Percentiles rank a stretch among this genome's conserved stretches.
These are phyloP conservation scores for Boletus mariae DNA, from an alignment of 1,284 basidiomycete species.

Conservation along the genomic window DNA sequence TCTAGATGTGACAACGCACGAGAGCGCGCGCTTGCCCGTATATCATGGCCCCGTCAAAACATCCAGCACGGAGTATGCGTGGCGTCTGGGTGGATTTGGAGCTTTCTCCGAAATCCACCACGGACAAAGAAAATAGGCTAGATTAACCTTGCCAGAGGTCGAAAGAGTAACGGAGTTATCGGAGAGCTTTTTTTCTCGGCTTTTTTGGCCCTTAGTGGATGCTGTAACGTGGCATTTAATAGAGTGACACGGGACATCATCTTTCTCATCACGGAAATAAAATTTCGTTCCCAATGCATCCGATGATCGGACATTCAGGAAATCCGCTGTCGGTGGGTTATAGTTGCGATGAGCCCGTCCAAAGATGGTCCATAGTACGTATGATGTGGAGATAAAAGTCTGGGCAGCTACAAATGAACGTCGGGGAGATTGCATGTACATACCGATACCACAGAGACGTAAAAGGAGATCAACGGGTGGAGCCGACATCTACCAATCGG, in stretches of 20 bases:
- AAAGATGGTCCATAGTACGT: slow-evolving; percentile 17
- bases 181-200: slow-evolving; percentile 6
- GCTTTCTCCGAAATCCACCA: slow-evolving; percentile 16
- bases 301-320: slow-evolving; percentile 22
- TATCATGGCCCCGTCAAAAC: too few species aligned
- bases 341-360: slow-evolving; percentile 8
- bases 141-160: slow-evolving; percentile 27
- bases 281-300: slow-evolving; percentile 9
- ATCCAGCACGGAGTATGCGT: background rate
- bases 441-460: slow-evolving; percentile 11
- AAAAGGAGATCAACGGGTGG: slow-evolving; percentile 15
- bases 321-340: slow-evolving; percentile 16
- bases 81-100: background rate
- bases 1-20: background rate
- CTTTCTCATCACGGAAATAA: slow-evolving; percentile 18
- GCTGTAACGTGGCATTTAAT: slow-evolving; percentile 24
- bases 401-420: slow-evolving; percentile 6
- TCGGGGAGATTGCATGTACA: slow-evolving; percentile 2
- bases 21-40: background rate
- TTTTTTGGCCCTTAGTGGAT: slow-evolving; percentile 8
- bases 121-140: slow-evolving; percentile 10
- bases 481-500: slow-evolving; percentile 7
- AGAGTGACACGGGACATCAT: slow-evolving; percentile 13
- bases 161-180: slow-evolving; percentile 15
- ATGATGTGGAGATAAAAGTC: slow-evolving; percentile 19